Percentiles rank a stretch among this genome's conserved stretches.
Conservation (phyloP, 306 rosid genomes). For the Dryas octopetala region DNA sequence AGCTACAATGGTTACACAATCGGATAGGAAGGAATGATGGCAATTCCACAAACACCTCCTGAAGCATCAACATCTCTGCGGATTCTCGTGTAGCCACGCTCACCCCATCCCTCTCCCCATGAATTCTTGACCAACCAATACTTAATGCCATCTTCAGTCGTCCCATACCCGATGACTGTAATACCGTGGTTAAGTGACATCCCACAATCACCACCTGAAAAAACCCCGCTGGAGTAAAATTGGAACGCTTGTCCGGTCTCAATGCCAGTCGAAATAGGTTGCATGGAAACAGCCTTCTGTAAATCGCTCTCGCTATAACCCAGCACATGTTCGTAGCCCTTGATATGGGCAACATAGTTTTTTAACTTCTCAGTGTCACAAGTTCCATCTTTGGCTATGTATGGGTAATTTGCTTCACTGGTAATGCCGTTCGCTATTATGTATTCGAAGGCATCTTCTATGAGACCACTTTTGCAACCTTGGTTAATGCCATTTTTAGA, state of each 20-base stretch:
- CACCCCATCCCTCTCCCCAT: conserved; percentile 13
- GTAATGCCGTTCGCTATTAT: background rate
- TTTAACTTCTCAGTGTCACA: background rate
- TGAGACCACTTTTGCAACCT: background rate
- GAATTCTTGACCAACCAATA: conserved; percentile 37
- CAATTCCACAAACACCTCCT: background rate
- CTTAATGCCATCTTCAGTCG: background rate
- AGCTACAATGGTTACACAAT: background rate
- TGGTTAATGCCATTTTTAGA: background rate
- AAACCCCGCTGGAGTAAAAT: conserved; percentile 7
- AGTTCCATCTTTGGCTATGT: background rate
- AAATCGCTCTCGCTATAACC: background rate
- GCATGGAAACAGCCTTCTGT: conserved; percentile 19
- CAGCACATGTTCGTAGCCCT: background rate
- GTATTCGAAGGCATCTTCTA: conserved; percentile 9
- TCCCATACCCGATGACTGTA: conserved; percentile 28
- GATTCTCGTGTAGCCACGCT: conserved; percentile 30
- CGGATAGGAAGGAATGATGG: background rate
- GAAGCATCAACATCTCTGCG: background rate
- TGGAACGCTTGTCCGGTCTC: background rate
- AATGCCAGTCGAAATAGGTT: conserved; percentile 16
- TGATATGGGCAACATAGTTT: background rate
- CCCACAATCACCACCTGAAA: conserved; percentile 1
- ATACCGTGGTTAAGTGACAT: background rate
- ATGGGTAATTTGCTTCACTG: conserved; percentile 8